Conservation (phyloP, 2,329 filamentous ascomycete genomes). For the Alternaria infectoria region DNA sequence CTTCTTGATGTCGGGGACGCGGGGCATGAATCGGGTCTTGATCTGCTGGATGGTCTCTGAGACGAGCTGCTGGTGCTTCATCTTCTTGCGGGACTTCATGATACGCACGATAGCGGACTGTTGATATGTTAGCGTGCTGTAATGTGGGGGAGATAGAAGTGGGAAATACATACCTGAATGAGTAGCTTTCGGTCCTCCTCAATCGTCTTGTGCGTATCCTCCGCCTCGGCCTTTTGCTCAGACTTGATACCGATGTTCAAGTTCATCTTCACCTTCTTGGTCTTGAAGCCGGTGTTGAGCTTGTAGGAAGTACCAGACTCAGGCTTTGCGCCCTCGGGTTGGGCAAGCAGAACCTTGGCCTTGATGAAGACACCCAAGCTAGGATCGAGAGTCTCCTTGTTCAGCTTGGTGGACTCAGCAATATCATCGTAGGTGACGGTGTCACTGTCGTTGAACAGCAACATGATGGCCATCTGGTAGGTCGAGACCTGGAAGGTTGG, state of each 20-base stretch:
- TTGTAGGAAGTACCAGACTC: slow-evolving; percentile 79
- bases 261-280: slow-evolving; percentile 97
- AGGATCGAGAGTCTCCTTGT: slow-evolving; percentile 82
- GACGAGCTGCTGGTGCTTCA: slow-evolving; percentile 96
- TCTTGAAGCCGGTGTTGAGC: slow-evolving; percentile 95
- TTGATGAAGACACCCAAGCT: slow-evolving; percentile 87
- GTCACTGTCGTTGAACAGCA: slow-evolving; percentile 93
- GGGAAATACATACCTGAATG: slow-evolving; percentile 76
- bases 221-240: slow-evolving; percentile 94
- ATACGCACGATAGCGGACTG: slow-evolving; percentile 98
- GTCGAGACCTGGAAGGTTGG: slow-evolving; percentile 98
- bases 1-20: slow-evolving; percentile 97
- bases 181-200: slow-evolving; percentile 97
- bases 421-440: slow-evolving; percentile 88
- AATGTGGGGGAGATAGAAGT: not conserved
- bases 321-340: slow-evolving; percentile 75
- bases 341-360: slow-evolving; percentile 82
- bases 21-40: slow-evolving; percentile 88
- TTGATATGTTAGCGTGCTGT: slow-evolving; percentile 36
- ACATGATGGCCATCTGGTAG: slow-evolving; percentile 94
- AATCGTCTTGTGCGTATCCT: slow-evolving; percentile 98
- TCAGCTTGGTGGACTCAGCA: slow-evolving; percentile 77
- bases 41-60: slow-evolving; percentile 97
- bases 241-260: slow-evolving; percentile 93
- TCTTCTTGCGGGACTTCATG: slow-evolving; percentile 99